Base-by-base conservation (phyloP, 176 grass and related monocot species). In the Cenchrus fungigraminus region DNA sequence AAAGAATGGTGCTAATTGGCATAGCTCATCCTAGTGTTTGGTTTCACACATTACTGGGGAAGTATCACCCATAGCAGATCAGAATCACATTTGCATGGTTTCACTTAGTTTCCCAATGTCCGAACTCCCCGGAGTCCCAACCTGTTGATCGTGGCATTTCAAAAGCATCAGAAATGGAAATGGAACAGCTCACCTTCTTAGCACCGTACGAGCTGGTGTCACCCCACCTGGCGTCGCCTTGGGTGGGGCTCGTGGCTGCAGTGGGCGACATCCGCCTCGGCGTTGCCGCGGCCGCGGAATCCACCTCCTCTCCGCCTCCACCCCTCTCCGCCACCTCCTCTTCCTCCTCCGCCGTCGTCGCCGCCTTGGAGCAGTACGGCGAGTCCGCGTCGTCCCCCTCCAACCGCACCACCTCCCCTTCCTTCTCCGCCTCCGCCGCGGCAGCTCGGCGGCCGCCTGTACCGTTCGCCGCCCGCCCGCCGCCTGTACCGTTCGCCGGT, bases 131-230 rank as follows among this genome's bases (percentile, higher is more conserved):
- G 61, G 15, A 40, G 58, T 29, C 52, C 15, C 29, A n/a, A 73
- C 20, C 20, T 3, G 56, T 58, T 58, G 83, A 45, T 25, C 51
- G 9, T 68, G 20, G 3, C 75, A 67, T 79, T 74, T 67, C 9
- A 70, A 73, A 84, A 90, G 43, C 45, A 82, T 54, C 42, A 11
- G 67, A 69, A 74, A 62, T 50, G 78, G 78, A 12, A 47, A 61
- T 19, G 20, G 28, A 45, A 83, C 71, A 9, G 28, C 20, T n/a
- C 67, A 96, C 97, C 97, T 99, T 94, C 85, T 89, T 99, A 71
- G 94, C 86, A 44, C 94, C 86, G 85, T 94, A 99, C 9, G 97
- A 92, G 79, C 91, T 94, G 43, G 90, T 93, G 64, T 99, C 97
- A 19, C 88, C 68, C 97, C 97, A 99, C 28, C 81, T 82, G 10